Percentiles rank a stretch among this genome's conserved stretches.
Evolutionary conservation across 2,329 filamentous ascomycete genomes (phyloP).

Genomic region (Ascosphaera acerosa): DNA sequence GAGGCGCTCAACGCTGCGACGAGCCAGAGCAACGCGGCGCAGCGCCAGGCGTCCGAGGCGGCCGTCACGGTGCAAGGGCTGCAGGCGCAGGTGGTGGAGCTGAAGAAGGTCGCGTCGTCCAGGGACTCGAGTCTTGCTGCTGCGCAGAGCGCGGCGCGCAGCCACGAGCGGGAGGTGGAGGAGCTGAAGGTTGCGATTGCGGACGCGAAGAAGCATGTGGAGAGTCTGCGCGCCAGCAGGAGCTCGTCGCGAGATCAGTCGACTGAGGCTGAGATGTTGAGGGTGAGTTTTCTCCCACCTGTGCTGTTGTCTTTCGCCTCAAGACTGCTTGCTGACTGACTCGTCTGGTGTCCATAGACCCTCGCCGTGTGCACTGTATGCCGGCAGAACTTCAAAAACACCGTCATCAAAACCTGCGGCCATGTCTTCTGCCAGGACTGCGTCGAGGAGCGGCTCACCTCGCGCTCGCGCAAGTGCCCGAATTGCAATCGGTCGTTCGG

Average conservation of each 20-base stretch:
- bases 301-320: slow-evolving; percentile 6
- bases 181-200: slow-evolving; percentile 54
- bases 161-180: slow-evolving; percentile 47
- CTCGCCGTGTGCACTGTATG: slow-evolving; percentile 80
- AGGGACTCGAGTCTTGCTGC: slow-evolving; percentile 46
- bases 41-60: slow-evolving; percentile 45
- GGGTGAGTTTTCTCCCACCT: slow-evolving; percentile 32
- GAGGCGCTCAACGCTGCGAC: slow-evolving; percentile 48
- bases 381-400: slow-evolving; percentile 82
- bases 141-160: slow-evolving; percentile 34
- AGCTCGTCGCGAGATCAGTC: slow-evolving; percentile 54
- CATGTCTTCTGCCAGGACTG: slow-evolving; percentile 85
- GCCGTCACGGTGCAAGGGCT: slow-evolving; percentile 44
- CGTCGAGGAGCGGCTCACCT: slow-evolving; percentile 67
- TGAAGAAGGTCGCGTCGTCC: slow-evolving; percentile 45
- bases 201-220: slow-evolving; percentile 56
- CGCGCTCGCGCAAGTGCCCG: slow-evolving; percentile 83
- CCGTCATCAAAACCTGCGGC: slow-evolving; percentile 75
- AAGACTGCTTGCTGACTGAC: slow-evolving; percentile 2
- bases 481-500: slow-evolving; percentile 86
- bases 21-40: slow-evolving; percentile 47
- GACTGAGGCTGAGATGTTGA: slow-evolving; percentile 59
- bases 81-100: slow-evolving; percentile 48
- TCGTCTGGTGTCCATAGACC: slow-evolving; percentile 21
- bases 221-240: slow-evolving; percentile 64